These are phyloP conservation scores for Kalanchoe fedtschenkoi DNA, from an alignment of 164 flowering plant species.

Conservation along the genomic window DNA sequence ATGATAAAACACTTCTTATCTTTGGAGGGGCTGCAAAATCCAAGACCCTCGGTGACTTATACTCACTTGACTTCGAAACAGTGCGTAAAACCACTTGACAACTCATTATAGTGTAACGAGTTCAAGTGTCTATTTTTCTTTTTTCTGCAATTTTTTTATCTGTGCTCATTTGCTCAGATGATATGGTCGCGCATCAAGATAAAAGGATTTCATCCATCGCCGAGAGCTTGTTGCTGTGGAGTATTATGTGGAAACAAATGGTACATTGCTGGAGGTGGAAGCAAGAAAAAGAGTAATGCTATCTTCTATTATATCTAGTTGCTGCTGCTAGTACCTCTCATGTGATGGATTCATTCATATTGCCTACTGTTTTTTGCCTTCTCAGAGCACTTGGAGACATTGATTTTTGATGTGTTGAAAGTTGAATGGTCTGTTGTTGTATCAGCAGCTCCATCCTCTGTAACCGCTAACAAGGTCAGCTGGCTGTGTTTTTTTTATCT, in stretches of 20 bases:
- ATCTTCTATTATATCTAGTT: background rate
- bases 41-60: constrained; percentile 69
- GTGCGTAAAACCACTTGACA: constrained; percentile 28
- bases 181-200: constrained; percentile 82
- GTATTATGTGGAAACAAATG: constrained; percentile 84
- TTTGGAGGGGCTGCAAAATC: constrained; percentile 92
- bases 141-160: background rate
- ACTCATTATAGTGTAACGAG: background rate
- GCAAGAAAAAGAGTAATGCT: constrained; percentile 72
- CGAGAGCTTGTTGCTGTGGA: constrained; percentile 92
- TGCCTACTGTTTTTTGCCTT: constrained; percentile 8
- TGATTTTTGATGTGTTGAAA: constrained; percentile 72
- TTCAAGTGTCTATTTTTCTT: background rate
- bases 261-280: constrained; percentile 97
- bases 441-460: constrained; percentile 55
- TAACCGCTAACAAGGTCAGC: constrained; percentile 71
- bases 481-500: background rate
- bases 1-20: constrained; percentile 63
- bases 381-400: constrained; percentile 78
- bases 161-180: constrained; percentile 43
- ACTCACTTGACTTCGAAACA: constrained; percentile 92
- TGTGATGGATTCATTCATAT: background rate
- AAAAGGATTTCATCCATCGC: constrained; percentile 82
- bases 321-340: background rate
- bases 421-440: constrained; percentile 72